Evolutionary conservation across 73 alveolate species (phyloP).

Genomic region (Stentor coeruleus): DNA sequence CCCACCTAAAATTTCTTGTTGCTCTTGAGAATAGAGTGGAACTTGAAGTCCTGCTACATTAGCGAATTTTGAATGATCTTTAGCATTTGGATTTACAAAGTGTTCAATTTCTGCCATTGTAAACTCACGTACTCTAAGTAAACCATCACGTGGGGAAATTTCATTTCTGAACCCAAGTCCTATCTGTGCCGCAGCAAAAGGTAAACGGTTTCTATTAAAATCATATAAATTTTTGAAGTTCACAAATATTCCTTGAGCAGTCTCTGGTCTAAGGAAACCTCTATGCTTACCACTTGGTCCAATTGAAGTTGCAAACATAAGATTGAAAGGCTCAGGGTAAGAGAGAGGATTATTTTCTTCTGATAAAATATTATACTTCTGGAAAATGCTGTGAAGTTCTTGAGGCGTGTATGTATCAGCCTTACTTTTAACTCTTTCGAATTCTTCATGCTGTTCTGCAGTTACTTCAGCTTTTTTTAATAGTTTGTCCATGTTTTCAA

Average conservation of each 20-base stretch:
- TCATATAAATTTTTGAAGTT: constrained; percentile 92
- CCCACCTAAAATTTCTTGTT: constrained; percentile 42
- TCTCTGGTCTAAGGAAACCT: constrained; percentile 98
- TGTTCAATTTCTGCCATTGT: constrained; percentile 99
- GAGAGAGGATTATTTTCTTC: constrained; percentile 97
- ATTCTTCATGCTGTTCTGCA: constrained; percentile 68
- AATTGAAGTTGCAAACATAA: constrained; percentile 96
- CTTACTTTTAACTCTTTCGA: constrained; percentile 47
- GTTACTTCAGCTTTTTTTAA: constrained; percentile 60
- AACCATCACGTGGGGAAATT: constrained; percentile 97
- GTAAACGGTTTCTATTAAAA: constrained; percentile 92
- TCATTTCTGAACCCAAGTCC: constrained; percentile 99
- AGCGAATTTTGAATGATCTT: constrained; percentile 86
- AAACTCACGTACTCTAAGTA: constrained; percentile 97
- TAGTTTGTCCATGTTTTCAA: constrained; percentile 69
- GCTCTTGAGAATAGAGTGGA: constrained; percentile 76
- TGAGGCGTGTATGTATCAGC: constrained; percentile 80
- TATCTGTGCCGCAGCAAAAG: constrained; percentile 97
- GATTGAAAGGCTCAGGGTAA: constrained; percentile 93
- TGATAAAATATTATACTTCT: constrained; percentile 76
- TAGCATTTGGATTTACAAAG: constrained; percentile 92
- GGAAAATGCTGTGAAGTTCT: constrained; percentile 70
- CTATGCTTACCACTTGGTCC: constrained; percentile 96
- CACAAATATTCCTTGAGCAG: constrained; percentile 99
- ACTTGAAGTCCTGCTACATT: constrained; percentile 61